Evolutionary conservation across 768 basidiomycete species (phyloP), one percentile per base, ranked within the genome.

Genomic region (Cyclocybe cylindracea): DNA sequence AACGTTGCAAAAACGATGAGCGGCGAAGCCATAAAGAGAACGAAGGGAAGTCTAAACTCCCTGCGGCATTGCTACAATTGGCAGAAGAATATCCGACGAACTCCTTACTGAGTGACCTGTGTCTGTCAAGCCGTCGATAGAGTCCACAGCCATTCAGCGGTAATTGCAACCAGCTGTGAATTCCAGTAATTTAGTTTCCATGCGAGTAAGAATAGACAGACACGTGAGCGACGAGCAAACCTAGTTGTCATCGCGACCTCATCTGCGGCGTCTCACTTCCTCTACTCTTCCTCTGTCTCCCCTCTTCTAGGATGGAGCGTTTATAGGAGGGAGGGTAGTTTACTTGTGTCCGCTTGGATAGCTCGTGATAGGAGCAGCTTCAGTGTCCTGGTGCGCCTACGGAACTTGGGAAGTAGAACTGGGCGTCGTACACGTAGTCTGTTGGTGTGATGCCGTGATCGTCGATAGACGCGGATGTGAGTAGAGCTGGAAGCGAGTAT

Each of bases 31-130:
- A 29, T 33, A 29, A 19, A 44, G 14, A 36, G 32, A 44, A n/a
- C 19, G 10, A 52, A 7, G 48, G 19, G 2, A 42, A 38, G 24
- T 24, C 5, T 24, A 41, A n/a, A 62, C 73, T 31, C 50, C 83
- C 83, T 49, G 90, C 92, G 5, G 91, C 89, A 63, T 93, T 94
- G 14, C 91, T 10, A 94, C 94, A 35, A 97, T 93, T 5, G 96
- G 96, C 7, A 98, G 78, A 10, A 98, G 74, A 38, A 81, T 80
- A 14, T 10, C 91, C 94, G 54, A 97, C 86, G 63, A 94, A 98
- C 65, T 89, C 90, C 54, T 83, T 80, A 52, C 74, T 81, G 48
- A 98, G 6, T 19, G 11, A 18, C 84, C 83, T 0, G 61, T 61
- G 0, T 59, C 61, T 0, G 89, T 87, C 35, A 98, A 63, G 10